Evolutionary conservation across 352 stramenopile genomes (phyloP), one percentile per base, ranked within the genome.

Genomic region (Sclerospora graminicola): DNA sequence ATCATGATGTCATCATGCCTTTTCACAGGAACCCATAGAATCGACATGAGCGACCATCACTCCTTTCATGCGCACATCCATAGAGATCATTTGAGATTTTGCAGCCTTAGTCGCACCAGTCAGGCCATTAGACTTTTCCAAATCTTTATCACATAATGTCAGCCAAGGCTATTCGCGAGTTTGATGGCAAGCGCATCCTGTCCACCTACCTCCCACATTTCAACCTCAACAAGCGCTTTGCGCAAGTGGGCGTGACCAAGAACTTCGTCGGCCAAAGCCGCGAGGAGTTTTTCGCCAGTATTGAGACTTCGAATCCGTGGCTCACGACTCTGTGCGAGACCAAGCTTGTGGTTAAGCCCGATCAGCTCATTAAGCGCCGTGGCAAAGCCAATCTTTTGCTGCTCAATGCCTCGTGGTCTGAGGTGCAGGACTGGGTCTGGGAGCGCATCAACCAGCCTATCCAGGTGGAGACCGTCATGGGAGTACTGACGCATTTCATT

Each of bases 291-390:
- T 89, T 89, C 56, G 59, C 57, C 26, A 45, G 48, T 28, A 69
- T 96, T 38, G 85, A 85, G 51, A 41, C 56, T 18, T 52, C 54
- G 16, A 92, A 89, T 63, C 78, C 76, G 32, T 97, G 90, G 90
- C 66, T 97, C 20, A 57, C 66, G 16, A 51, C 54, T 28, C 70
- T 86, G 14, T 60, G 61, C 38, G 72, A 85, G 23, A 63, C 51
- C 15, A 93, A 87, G 51, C 78, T 98, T 27, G 94, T 98, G 39
- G 93, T 97, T 43, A 98, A 98, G 74, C 94, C 94, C 13, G 94
- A 98, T 70, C 91, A 98, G 77, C 75, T 98, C 30, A 98, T 98
- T 68, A 98, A 98, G 74, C 74, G 93, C 41, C 82, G 94, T 36
- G 94, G 94, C 45, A 98, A 98, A 69, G 84, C 72, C 37, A 96